Percentiles rank a stretch among this genome's conserved stretches.
Conservation (phyloP, 129 eudicot species). For the Flaveria brownii region DNA sequence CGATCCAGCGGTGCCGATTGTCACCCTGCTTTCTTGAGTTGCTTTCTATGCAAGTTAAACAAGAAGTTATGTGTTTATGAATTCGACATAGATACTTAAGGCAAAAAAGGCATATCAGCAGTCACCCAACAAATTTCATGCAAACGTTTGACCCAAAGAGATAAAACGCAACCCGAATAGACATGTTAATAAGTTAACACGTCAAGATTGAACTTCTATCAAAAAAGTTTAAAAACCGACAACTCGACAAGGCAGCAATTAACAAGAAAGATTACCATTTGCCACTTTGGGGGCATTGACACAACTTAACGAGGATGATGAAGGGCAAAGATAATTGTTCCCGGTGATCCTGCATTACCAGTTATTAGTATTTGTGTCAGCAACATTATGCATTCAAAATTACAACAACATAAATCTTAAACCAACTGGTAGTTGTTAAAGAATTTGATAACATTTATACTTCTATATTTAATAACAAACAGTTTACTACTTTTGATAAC, state of each 20-base stretch:
- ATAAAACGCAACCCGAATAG: neutral
- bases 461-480: neutral
- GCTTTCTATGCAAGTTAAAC: constrained; percentile 43
- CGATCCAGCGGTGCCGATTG: constrained; percentile 49
- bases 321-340: constrained; percentile 76
- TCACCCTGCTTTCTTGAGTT: constrained; percentile 39
- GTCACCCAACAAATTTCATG: neutral
- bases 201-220: neutral
- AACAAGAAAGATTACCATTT: constrained; percentile 47
- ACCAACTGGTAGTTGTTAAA: neutral
- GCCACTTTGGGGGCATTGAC: constrained; percentile 46
- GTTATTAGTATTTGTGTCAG: constrained; percentile 14
- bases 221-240: neutral
- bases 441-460: neutral
- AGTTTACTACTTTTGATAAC: neutral
- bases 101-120: neutral
- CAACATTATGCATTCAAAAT: constrained; percentile 4
- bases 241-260: neutral
- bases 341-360: constrained; percentile 65
- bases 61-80: neutral
- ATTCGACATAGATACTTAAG: neutral
- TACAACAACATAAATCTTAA: constrained; percentile 6
- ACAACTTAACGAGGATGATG: constrained; percentile 63
- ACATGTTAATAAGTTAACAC: neutral
- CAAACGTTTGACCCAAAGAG: neutral